phyloP scores from a whole-genome alignment of 2,329 filamentous ascomycete species.

The Xylariaceae sp. region DNA sequence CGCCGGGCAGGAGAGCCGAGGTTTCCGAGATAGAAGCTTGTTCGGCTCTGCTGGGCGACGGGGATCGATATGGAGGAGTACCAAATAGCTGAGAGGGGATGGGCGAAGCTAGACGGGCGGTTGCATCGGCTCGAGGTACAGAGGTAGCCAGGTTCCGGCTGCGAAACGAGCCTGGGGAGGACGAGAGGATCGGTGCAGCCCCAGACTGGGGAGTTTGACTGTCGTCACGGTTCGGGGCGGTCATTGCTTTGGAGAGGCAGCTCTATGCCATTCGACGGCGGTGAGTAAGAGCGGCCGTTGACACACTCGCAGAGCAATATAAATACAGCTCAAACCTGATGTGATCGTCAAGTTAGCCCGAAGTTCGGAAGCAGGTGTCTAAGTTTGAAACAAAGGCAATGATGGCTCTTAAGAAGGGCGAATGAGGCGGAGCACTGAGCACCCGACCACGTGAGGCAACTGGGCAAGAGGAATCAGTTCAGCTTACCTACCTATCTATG shows the following conservation, averaged over 20 bases:
- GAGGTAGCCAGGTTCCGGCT: conserved; percentile 48
- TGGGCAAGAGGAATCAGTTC: too few relatives aligned
- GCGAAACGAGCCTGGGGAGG: conserved; percentile 45
- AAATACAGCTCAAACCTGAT: too few relatives aligned
- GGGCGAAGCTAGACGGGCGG: conserved; percentile 58
- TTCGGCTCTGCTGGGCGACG: conserved; percentile 44
- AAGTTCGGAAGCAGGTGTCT: too few relatives aligned
- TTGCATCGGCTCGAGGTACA: conserved; percentile 55
- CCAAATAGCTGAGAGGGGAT: conserved; percentile 45
- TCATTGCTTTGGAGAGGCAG: conserved; percentile 25
- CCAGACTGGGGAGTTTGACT: conserved; percentile 33
- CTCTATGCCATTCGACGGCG: too few relatives aligned
- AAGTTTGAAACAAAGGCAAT: too few relatives aligned
- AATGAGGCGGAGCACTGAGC: too few relatives aligned
- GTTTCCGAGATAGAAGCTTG: conserved; percentile 34
- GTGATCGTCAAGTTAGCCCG: too few relatives aligned
- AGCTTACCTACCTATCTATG: too few relatives aligned
- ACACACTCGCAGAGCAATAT: too few relatives aligned
- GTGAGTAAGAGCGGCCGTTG: too few relatives aligned
- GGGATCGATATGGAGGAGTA: conserved; percentile 45
- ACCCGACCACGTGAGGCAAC: too few relatives aligned
- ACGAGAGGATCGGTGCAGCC: conserved; percentile 37
- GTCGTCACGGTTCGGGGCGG: conserved; percentile 36
- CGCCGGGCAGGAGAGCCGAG: conserved; percentile 62
- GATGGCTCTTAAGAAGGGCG: too few relatives aligned